These are phyloP conservation scores for Hordeum pubiflorum DNA, from an alignment of 202 grass and related monocot species.

Conservation along the genomic window DNA sequence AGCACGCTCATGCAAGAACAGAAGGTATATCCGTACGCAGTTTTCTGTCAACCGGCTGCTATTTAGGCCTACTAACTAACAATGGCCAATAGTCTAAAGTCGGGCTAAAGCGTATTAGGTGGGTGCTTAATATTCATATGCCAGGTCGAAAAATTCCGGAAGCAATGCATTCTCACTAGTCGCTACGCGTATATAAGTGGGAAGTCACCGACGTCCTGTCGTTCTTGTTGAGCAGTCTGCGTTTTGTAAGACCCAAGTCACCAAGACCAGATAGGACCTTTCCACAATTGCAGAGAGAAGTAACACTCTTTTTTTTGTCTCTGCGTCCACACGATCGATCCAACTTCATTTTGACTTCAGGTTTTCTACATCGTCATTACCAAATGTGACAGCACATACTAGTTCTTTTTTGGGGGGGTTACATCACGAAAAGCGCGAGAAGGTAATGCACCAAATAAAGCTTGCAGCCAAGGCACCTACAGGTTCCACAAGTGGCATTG, in stretches of 20 bases:
- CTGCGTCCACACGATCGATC: background rate
- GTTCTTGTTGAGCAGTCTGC: background rate
- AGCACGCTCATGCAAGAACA: background rate
- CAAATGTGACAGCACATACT: background rate
- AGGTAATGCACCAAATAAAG: background rate
- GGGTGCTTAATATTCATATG: background rate
- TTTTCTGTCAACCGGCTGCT: background rate
- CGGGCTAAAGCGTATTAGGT: background rate
- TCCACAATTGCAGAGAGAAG: background rate
- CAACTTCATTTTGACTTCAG: background rate
- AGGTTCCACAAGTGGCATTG: background rate
- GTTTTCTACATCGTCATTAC: background rate
- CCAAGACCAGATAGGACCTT: conserved; percentile 10
- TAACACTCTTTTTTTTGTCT: no score
- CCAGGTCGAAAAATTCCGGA: background rate
- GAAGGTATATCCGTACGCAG: background rate
- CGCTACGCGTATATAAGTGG: background rate
- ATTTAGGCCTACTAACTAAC: background rate
- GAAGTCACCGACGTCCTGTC: conserved; percentile 13
- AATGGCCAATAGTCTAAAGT: background rate
- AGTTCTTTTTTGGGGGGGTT: background rate
- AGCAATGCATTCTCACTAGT: conserved; percentile 8
- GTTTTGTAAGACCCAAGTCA: background rate
- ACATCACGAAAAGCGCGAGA: background rate
- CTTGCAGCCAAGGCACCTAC: background rate